Evolutionary conservation across 164 flowering plant species (phyloP).

Genomic region (Chimonanthus praecox): DNA sequence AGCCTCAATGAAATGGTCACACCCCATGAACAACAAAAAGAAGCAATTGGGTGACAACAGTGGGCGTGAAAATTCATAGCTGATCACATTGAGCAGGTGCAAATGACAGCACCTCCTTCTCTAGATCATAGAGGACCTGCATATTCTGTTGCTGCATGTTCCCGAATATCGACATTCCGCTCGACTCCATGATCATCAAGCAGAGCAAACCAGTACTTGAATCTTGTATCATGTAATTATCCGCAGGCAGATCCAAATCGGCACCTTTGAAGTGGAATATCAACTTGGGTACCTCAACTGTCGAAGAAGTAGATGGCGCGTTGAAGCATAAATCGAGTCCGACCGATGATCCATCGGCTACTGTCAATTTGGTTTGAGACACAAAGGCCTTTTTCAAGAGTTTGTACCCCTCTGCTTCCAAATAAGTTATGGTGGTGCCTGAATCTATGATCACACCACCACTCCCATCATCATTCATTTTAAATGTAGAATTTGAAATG

Average conservation of each 20-base stretch:
- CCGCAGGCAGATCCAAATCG: conserved; percentile 64
- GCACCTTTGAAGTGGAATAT: conserved; percentile 62
- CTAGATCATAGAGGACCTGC: conserved; percentile 69
- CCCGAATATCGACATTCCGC: conserved; percentile 81
- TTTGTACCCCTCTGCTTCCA: conserved; percentile 46
- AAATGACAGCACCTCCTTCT: conserved; percentile 53
- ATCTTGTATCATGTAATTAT: conserved; percentile 70
- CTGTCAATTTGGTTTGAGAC: conserved; percentile 40
- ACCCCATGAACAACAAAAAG: neutral
- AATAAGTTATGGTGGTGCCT: conserved; percentile 76
- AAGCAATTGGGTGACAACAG: neutral
- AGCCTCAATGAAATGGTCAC: neutral
- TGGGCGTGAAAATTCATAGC: conserved; percentile 19
- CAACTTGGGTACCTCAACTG: conserved; percentile 58
- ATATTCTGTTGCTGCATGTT: conserved; percentile 85
- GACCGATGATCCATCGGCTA: conserved; percentile 28
- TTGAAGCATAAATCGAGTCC: conserved; percentile 80
- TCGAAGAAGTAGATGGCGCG: conserved; percentile 22
- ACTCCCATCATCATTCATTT: conserved; percentile 44
- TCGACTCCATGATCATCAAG: conserved; percentile 62
- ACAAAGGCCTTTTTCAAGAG: conserved; percentile 48
- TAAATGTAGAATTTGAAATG: conserved; percentile 48
- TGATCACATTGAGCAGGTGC: conserved; percentile 52
- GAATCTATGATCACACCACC: conserved; percentile 91
- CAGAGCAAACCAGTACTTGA: conserved; percentile 47